phyloP scores from a whole-genome alignment of 345 rosid genomes.

The Aegle marmelos region DNA sequence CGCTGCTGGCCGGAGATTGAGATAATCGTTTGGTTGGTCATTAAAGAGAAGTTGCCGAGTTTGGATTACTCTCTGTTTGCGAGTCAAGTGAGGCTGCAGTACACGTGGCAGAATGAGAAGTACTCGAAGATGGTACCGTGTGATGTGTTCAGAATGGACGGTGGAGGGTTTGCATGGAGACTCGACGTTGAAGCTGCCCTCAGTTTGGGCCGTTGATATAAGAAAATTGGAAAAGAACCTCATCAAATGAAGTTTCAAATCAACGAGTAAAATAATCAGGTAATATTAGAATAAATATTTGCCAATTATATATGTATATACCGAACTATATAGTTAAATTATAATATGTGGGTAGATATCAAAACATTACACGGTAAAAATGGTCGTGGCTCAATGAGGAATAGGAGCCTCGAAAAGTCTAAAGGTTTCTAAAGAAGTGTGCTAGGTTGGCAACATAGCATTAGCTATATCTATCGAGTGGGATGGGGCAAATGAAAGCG shows the following conservation, averaged over 20 bases:
- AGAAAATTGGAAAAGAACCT: background rate
- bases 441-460: background rate
- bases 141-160: slow-evolving; percentile 72
- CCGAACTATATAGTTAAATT: background rate
- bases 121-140: slow-evolving; percentile 59
- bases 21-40: slow-evolving; percentile 43
- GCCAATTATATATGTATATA: background rate
- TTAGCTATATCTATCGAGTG: background rate
- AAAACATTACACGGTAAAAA: background rate
- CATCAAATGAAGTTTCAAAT: background rate
- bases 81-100: slow-evolving; percentile 59
- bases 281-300: background rate
- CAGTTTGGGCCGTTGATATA: slow-evolving; percentile 44
- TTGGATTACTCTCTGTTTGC: slow-evolving; percentile 33
- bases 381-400: background rate
- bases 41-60: slow-evolving; percentile 34
- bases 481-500: background rate
- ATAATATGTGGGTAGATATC: background rate
- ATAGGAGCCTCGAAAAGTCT: background rate
- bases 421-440: background rate
- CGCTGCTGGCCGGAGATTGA: background rate
- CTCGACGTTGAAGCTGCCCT: slow-evolving; percentile 80
- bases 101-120: slow-evolving; percentile 51
- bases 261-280: slow-evolving; percentile 15
- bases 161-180: slow-evolving; percentile 85